Evolutionary conservation across 148 eudicot genomes (phyloP).

Genomic region (Pouteria glomerata): DNA sequence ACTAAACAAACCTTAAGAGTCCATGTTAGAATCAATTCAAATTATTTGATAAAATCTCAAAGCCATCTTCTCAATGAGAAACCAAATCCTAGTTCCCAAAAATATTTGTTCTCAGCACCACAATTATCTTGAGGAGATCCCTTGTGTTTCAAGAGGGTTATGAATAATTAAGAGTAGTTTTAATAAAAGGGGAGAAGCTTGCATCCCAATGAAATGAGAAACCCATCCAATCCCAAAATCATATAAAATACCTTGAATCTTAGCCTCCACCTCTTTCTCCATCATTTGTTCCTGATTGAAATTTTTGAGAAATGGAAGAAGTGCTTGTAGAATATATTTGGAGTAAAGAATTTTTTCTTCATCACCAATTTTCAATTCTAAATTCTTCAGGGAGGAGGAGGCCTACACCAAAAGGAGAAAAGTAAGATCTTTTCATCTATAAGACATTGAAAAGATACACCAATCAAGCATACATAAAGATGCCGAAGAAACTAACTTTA

Average conservation of each 20-base stretch:
- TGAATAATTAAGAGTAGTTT: background rate
- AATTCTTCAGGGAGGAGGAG: background rate
- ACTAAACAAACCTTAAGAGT: too few species aligned
- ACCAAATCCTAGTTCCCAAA: background rate
- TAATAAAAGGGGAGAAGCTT: background rate
- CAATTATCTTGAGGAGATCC: background rate
- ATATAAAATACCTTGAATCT: constrained; percentile 27
- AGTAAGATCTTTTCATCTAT: background rate
- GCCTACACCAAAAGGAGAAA: constrained; percentile 11
- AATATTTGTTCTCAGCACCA: background rate
- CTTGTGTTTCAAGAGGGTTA: background rate
- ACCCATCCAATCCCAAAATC: background rate
- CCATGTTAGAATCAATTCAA: background rate
- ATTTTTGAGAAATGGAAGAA: constrained; percentile 29
- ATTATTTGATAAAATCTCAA: background rate
- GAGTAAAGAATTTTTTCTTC: constrained; percentile 20
- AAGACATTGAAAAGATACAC: background rate
- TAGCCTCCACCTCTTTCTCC: constrained; percentile 39
- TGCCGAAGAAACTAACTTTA: constrained; percentile 14
- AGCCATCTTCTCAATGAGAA: background rate
- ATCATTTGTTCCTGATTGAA: constrained; percentile 31
- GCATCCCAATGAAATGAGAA: background rate
- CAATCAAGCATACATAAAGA: background rate
- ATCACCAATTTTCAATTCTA: background rate
- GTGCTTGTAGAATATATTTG: constrained; percentile 22